These are phyloP conservation scores for Tolypocladium tropicale DNA, from an alignment of 2,329 filamentous ascomycete genomes.

Conservation along the genomic window DNA sequence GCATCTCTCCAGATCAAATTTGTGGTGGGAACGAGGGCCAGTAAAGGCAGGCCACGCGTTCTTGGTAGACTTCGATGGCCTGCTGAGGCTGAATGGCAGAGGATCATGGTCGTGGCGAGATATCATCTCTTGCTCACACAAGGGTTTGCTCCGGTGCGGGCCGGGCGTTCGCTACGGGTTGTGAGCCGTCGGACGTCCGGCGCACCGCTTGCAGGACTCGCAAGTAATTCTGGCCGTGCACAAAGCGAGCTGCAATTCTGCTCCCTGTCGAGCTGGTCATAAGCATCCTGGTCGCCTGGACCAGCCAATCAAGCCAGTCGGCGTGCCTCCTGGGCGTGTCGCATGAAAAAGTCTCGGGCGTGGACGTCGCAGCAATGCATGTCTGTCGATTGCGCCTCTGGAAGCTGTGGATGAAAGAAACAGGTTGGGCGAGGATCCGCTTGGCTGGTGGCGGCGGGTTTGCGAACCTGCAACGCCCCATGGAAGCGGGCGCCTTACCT, in stretches of 20 bases:
- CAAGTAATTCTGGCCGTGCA: neutral
- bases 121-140: neutral
- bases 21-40: conserved; percentile 1
- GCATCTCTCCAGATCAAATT: too few relatives aligned
- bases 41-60: conserved; percentile 2
- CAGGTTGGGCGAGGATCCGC: neutral
- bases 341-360: neutral
- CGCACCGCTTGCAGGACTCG: neutral
- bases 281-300: neutral
- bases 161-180: neutral
- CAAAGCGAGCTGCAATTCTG: neutral
- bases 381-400: neutral
- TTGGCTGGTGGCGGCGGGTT: neutral
- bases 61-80: neutral
- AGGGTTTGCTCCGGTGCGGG: neutral
- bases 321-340: neutral
- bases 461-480: neutral
- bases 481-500: neutral
- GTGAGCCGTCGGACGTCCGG: neutral
- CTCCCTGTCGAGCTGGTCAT: neutral
- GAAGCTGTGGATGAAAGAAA: neutral
- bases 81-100: neutral
- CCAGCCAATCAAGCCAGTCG: neutral
- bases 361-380: neutral
- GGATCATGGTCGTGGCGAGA: neutral